Percentiles rank a stretch among this genome's conserved stretches.
These are phyloP conservation scores for Cylindricascospora bacillispora DNA, from an alignment of 1,139 yeast species.

Conservation along the genomic window DNA sequence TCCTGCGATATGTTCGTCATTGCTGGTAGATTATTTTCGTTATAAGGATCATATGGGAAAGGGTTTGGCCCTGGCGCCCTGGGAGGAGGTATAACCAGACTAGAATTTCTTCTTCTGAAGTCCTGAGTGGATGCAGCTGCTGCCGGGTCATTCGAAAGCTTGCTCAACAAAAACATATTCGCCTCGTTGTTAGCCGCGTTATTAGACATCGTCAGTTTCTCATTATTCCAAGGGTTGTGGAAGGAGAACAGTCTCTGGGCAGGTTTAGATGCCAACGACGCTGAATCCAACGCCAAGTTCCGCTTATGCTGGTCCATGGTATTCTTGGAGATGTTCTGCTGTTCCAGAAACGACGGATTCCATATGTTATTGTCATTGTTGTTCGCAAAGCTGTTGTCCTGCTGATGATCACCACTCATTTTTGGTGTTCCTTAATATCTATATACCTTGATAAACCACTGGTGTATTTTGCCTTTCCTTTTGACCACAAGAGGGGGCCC, in stretches of 20 bases:
- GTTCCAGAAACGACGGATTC: conserved; percentile 10
- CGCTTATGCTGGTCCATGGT: conserved; percentile 8
- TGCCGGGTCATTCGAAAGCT: conserved; percentile 4
- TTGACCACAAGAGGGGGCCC: no score
- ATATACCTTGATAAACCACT: no score
- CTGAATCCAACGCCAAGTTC: no score
- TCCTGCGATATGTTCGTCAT: no score
- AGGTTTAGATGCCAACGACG: no score
- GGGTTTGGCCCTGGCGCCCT: conserved; percentile 36
- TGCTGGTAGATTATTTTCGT: no score
- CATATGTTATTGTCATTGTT: conserved; percentile 5
- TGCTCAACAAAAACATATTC: conserved; percentile 3
- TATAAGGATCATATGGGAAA: conserved; percentile 27
- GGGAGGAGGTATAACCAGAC: conserved; percentile 30
- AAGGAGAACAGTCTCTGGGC: conserved; percentile 9
- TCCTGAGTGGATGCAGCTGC: no score
- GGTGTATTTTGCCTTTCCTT: no score
- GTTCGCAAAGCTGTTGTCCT: conserved; percentile 1
- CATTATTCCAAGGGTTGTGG: conserved; percentile 18
- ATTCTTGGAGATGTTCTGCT: conserved; percentile 13
- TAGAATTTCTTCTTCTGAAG: conserved; percentile 21
- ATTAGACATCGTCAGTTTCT: conserved; percentile 9
- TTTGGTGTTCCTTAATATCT: neutral
- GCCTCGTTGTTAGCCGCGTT: conserved; percentile 5
- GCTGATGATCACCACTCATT: neutral